Evolutionary conservation across 352 stramenopile species (phyloP).

Genomic region (Thalassiosira exigua): DNA sequence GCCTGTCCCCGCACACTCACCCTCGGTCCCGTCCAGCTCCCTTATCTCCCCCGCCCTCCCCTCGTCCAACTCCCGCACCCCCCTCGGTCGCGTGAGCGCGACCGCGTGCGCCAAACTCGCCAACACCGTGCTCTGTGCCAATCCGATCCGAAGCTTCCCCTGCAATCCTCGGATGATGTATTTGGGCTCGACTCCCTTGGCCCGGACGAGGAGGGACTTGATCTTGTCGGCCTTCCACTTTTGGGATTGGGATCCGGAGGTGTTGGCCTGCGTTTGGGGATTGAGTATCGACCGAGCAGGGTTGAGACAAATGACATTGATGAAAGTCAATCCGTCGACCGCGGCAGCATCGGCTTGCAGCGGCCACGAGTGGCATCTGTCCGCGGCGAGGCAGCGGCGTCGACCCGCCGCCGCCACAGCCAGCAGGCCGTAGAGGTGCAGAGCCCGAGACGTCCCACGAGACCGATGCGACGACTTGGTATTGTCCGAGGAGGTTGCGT

Average conservation of each 20-base stretch:
- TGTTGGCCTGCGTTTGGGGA: slow-evolving; percentile 80
- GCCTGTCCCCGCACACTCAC: too few species aligned
- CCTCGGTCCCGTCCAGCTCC: slow-evolving; percentile 32
- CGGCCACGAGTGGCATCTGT: too few species aligned
- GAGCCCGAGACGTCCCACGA: too few species aligned
- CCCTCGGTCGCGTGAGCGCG: slow-evolving; percentile 87
- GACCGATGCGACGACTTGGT: too few species aligned
- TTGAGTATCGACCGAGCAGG: background rate
- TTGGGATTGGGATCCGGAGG: slow-evolving; percentile 95
- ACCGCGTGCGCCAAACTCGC: slow-evolving; percentile 96
- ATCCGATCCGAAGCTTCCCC: slow-evolving; percentile 97
- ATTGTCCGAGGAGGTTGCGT: too few species aligned
- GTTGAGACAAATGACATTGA: too few species aligned
- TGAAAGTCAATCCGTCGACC: too few species aligned
- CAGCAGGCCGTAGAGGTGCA: too few species aligned
- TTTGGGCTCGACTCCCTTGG: slow-evolving; percentile 89
- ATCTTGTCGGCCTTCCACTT: slow-evolving; percentile 97
- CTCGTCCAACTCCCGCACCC: slow-evolving; percentile 87
- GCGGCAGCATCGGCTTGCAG: too few species aligned
- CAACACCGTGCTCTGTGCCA: slow-evolving; percentile 97
- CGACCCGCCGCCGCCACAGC: too few species aligned
- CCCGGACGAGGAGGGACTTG: slow-evolving; percentile 93
- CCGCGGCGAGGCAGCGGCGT: too few species aligned
- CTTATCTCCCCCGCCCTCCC: slow-evolving; percentile 44
- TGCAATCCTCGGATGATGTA: slow-evolving; percentile 99